Percentiles rank a stretch among this genome's conserved stretches.
These are phyloP conservation scores for Dothidotthia symphoricarpi DNA, from an alignment of 2,329 filamentous ascomycete genomes.

Conservation along the genomic window DNA sequence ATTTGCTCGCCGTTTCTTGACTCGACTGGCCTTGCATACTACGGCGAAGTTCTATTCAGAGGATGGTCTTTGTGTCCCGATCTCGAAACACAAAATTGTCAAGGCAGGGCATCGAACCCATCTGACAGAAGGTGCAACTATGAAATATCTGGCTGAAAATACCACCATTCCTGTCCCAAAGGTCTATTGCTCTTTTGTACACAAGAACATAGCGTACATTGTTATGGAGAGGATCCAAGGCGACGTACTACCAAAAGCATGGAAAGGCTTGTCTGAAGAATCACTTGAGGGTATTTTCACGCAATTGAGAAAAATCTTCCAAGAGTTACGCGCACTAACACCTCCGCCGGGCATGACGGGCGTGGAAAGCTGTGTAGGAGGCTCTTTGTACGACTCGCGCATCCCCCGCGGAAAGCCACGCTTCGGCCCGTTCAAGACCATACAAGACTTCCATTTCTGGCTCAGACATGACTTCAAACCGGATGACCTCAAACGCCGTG, in stretches of 20 bases:
- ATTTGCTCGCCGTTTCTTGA: slow-evolving; percentile 19
- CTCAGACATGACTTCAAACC: slow-evolving; percentile 32
- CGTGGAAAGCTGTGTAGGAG: slow-evolving; percentile 15
- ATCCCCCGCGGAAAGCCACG: slow-evolving; percentile 19
- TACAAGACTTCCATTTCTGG: slow-evolving; percentile 41
- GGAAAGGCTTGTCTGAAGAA: slow-evolving; percentile 15
- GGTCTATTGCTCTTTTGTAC: slow-evolving; percentile 47
- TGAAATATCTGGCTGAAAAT: slow-evolving; percentile 44
- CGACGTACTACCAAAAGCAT: slow-evolving; percentile 18
- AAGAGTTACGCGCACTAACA: slow-evolving; percentile 16
- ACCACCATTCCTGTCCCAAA: slow-evolving; percentile 49
- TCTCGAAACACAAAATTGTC: slow-evolving; percentile 30
- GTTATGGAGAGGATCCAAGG: slow-evolving; percentile 47
- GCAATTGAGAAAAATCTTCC: slow-evolving; percentile 15
- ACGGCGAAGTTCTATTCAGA: slow-evolving; percentile 24
- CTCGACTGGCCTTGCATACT: slow-evolving; percentile 27
- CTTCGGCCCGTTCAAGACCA: slow-evolving; percentile 37
- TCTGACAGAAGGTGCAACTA: slow-evolving; percentile 44
- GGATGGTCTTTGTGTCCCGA: slow-evolving; percentile 25
- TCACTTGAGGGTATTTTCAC: slow-evolving; percentile 13
- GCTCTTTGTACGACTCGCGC: slow-evolving; percentile 30
- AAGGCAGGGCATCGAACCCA: slow-evolving; percentile 35
- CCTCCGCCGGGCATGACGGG: slow-evolving; percentile 12
- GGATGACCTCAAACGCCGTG: slow-evolving; percentile 13
- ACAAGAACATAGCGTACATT: slow-evolving; percentile 46